phyloP scores from a whole-genome alignment of 345 rosid species.

The Corchorus olitorius region DNA sequence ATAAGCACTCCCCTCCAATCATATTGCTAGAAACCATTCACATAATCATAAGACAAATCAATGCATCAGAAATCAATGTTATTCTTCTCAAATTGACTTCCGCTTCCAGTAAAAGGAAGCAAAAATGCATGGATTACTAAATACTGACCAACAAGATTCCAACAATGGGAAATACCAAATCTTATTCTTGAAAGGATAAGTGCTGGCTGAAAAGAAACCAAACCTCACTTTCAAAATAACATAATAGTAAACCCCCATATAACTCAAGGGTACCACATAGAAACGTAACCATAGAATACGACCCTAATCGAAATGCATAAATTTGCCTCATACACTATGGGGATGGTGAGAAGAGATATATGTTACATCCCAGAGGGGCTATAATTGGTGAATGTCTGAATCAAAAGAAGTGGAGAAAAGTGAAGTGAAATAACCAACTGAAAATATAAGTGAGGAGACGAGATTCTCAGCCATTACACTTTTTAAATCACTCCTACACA shows the following conservation, averaged over 20 bases:
- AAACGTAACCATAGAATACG: not conserved
- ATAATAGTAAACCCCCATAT: not conserved
- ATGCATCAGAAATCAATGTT: not conserved
- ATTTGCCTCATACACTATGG: no score
- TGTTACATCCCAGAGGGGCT: no score
- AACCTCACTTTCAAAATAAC: not conserved
- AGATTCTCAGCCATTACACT: not conserved
- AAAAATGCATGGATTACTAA: not conserved
- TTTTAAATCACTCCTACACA: not conserved
- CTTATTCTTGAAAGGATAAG: not conserved
- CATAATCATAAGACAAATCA: not conserved
- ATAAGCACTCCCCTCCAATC: not conserved
- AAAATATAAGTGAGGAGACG: not conserved
- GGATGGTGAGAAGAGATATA: no score
- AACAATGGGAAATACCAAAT: not conserved
- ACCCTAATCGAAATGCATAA: no score
- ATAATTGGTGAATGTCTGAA: not conserved
- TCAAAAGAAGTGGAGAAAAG: not conserved
- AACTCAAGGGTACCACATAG: not conserved
- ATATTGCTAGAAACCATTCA: not conserved
- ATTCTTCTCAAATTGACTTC: not conserved
- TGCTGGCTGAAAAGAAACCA: constrained; percentile 2
- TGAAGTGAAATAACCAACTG: not conserved
- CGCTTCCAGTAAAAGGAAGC: not conserved
- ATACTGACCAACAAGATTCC: no score